Conservation (phyloP, 768 basidiomycete species). For the Suillus paluster region DNA sequence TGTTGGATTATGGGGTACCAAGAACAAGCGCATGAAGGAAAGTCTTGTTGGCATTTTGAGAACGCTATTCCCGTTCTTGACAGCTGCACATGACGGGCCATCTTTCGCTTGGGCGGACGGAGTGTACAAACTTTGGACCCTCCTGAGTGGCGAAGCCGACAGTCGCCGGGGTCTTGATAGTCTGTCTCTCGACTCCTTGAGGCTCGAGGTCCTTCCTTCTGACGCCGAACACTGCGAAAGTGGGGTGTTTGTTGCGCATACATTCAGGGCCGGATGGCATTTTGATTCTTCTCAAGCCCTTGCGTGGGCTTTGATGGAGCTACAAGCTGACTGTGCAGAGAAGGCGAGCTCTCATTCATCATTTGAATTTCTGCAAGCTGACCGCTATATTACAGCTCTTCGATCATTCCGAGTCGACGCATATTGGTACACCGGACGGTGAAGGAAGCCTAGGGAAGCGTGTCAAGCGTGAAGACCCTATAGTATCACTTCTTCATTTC, state of each 20-base stretch:
- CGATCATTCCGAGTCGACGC: constrained; percentile 60
- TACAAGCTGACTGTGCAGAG: constrained; percentile 78
- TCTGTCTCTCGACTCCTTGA: constrained; percentile 66
- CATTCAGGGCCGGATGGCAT: constrained; percentile 74
- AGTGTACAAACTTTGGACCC: constrained; percentile 55
- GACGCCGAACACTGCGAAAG: constrained; percentile 18
- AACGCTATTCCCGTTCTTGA: constrained; percentile 73
- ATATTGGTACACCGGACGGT: constrained; percentile 40
- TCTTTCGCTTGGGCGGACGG: constrained; percentile 49
- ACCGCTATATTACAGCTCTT: constrained; percentile 53
- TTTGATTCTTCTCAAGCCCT: constrained; percentile 74
- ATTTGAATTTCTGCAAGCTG: constrained; percentile 7
- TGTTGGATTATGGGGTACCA: constrained; percentile 77
- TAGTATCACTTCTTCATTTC: constrained; percentile 55
- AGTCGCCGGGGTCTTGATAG: constrained; percentile 66
- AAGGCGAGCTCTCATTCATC: constrained; percentile 48
- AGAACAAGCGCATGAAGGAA: constrained; percentile 78
- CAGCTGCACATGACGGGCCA: constrained; percentile 37
- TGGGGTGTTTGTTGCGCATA: constrained; percentile 60
- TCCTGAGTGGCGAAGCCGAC: constrained; percentile 65
- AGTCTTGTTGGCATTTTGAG: constrained; percentile 75
- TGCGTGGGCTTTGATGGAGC: constrained; percentile 77
- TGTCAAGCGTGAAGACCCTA: constrained; percentile 58
- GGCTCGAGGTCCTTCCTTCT: constrained; percentile 49
- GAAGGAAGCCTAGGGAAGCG: constrained; percentile 51